Conservation (phyloP, 331 rosid species). For the Pyrus hybrid region DNA sequence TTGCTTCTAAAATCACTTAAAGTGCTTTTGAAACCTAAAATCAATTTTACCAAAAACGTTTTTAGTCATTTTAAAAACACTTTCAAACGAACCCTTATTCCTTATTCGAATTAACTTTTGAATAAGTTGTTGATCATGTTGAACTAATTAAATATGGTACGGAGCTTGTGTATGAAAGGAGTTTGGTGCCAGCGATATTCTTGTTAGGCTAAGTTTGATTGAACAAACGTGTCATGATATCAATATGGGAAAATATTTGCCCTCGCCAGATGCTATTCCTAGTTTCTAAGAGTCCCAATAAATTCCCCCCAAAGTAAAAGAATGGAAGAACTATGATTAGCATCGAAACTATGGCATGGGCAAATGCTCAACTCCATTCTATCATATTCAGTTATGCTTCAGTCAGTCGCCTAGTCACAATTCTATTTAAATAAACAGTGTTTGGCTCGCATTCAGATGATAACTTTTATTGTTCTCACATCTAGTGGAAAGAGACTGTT, state of each 20-base stretch:
- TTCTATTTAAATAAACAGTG: no score
- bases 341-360: not conserved
- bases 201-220: not conserved
- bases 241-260: not conserved
- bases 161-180: not conserved
- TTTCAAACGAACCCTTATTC: no score
- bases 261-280: not conserved
- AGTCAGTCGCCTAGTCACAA: not conserved
- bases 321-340: not conserved
- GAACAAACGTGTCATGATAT: not conserved
- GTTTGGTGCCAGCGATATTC: not conserved
- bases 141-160: not conserved
- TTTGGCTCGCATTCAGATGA: no score
- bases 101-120: not conserved
- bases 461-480: no score
- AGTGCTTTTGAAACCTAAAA: no score
- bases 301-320: not conserved
- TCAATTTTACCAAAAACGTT: no score
- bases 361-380: not conserved
- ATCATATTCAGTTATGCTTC: no score
- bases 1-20: no score
- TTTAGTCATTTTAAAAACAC: no score
- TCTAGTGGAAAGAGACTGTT: no score
- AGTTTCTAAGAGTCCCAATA: not conserved
- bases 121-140: not conserved